These are phyloP conservation scores for Pochonia chlamydosporia DNA, from an alignment of 2,329 filamentous ascomycete species.

Conservation along the genomic window DNA sequence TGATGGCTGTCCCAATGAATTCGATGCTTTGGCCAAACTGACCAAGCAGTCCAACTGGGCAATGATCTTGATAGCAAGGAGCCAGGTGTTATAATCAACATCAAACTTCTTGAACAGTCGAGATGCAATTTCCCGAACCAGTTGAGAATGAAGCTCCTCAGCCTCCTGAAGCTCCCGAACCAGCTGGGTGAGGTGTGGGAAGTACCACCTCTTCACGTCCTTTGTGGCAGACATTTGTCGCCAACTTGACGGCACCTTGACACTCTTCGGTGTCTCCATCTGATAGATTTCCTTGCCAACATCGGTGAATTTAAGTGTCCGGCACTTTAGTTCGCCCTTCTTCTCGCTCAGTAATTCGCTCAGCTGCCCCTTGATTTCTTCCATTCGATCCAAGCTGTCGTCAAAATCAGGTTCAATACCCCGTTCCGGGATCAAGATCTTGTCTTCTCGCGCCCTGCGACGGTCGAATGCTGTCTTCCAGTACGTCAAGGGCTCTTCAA, in stretches of 20 bases:
- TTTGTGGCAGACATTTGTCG: slow-evolving; percentile 94
- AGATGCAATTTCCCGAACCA: slow-evolving; percentile 77
- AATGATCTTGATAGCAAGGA: slow-evolving; percentile 82
- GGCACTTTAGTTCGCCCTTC: slow-evolving; percentile 68
- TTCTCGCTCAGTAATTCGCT: slow-evolving; percentile 65
- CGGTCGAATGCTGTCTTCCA: slow-evolving; percentile 95
- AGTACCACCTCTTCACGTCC: slow-evolving; percentile 90
- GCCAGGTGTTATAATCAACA: slow-evolving; percentile 76
- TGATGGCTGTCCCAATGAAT: slow-evolving; percentile 75
- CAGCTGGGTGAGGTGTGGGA: slow-evolving; percentile 71
- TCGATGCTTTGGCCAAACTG: slow-evolving; percentile 83
- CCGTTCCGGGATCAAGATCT: slow-evolving; percentile 75
- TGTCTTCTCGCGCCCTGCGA: slow-evolving; percentile 68
- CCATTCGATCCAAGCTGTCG: slow-evolving; percentile 68
- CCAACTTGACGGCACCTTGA: slow-evolving; percentile 86
- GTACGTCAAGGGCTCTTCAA: slow-evolving; percentile 66
- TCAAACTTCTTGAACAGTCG: slow-evolving; percentile 88
- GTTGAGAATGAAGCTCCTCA: slow-evolving; percentile 87
- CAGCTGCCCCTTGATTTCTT: slow-evolving; percentile 68
- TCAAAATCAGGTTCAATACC: slow-evolving; percentile 94
- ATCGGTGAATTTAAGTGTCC: slow-evolving; percentile 68
- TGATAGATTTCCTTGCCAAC: slow-evolving; percentile 97
- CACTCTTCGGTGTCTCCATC: slow-evolving; percentile 77
- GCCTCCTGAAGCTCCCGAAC: slow-evolving; percentile 89
- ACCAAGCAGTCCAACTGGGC: slow-evolving; percentile 93